Evolutionary conservation across 2,329 filamentous ascomycete genomes (phyloP).

Genomic region (Colletotrichum trifolii): DNA sequence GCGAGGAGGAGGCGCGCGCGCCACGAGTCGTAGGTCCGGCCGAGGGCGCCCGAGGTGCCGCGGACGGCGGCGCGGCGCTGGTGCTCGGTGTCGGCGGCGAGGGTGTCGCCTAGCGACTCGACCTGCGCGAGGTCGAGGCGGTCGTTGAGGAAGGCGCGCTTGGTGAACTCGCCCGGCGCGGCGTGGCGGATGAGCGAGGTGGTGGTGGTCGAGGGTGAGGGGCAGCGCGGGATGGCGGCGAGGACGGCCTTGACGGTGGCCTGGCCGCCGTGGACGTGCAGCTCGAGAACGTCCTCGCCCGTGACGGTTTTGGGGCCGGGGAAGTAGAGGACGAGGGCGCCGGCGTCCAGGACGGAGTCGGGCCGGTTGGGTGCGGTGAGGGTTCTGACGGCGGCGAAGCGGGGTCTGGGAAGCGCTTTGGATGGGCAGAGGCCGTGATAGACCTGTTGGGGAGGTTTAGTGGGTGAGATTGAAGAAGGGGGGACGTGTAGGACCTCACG

Average conservation of each 20-base stretch:
- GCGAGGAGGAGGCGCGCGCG: slow-evolving; percentile 80
- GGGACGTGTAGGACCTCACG: slow-evolving; percentile 53
- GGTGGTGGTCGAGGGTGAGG: slow-evolving; percentile 20
- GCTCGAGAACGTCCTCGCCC: slow-evolving; percentile 90
- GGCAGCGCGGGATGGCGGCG: slow-evolving; percentile 74
- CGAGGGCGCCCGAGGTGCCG: slow-evolving; percentile 76
- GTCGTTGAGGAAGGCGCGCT: slow-evolving; percentile 88
- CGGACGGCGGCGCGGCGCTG: slow-evolving; percentile 88
- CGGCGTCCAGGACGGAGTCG: slow-evolving; percentile 76
- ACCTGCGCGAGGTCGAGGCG: slow-evolving; percentile 89
- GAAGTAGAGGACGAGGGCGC: slow-evolving; percentile 85
- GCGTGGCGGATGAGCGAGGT: slow-evolving; percentile 77
- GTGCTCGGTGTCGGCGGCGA: slow-evolving; percentile 85
- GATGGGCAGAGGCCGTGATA: slow-evolving; percentile 63
- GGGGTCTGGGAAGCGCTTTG: slow-evolving; percentile 56
- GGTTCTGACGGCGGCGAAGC: slow-evolving; percentile 77
- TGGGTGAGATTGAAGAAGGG: neutral
- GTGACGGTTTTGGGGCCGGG: slow-evolving; percentile 85
- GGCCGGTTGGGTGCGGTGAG: slow-evolving; percentile 63
- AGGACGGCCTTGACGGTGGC: slow-evolving; percentile 91
- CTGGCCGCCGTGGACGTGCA: slow-evolving; percentile 93
- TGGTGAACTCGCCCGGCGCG: slow-evolving; percentile 95
- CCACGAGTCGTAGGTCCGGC: slow-evolving; percentile 85
- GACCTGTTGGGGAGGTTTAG: slow-evolving; percentile 49
- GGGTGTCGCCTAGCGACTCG: slow-evolving; percentile 71